Evolutionary conservation across 2,329 filamentous ascomycete species (phyloP), one percentile per base, ranked within the genome.

Genomic region (Plectosphaerella sp.): DNA sequence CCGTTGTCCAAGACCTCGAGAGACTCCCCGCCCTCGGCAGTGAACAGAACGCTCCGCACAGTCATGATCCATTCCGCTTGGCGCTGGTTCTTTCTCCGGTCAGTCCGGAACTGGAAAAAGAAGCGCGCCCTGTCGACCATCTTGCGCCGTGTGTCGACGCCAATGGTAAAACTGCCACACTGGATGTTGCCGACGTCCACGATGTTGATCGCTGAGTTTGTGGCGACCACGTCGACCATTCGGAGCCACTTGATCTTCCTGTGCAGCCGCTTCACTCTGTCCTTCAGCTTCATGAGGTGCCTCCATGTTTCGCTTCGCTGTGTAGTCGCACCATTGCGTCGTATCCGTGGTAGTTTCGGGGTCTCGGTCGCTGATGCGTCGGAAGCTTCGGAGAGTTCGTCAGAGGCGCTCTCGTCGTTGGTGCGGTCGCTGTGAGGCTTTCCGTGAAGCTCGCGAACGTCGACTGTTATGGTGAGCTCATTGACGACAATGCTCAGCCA

Each of bases 51-150:
- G 68, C 92, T 97, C 54, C 90, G 84, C 49, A 93, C 71, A 8
- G 88, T 88, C 61, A 96, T 80, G 57, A 95, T 93, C 93, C 95
- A 99, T 74, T 99, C 95, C 2, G 92, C 93, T 49, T 69, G 79
- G 60, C 88, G 84, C 48, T 83, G 63, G 14, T 67, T 70, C 33
- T 68, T 67, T 24, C 78, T 76, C 43, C 77, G 77, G 58, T 82
- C 77, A 58, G 84, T 77, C 64, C 85, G 84, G 68, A 87, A 81
- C 64, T 91, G 89, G 60, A 92, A 87, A 69, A 96, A 96, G 62
- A 96, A 86, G 45, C 91, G 88, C 54, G 90, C 91, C 51, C 91
- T 84, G 64, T 97, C 92, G 28, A 96, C 90, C 70, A 92, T 93
- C 71, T 96, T 95, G 56, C 84, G 86, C 60, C 95, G 79, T 7